Evolutionary conservation across 2,329 filamentous ascomycete species (phyloP), one percentile per base, ranked within the genome.

Genomic region (Knoxdaviesia proteae): DNA sequence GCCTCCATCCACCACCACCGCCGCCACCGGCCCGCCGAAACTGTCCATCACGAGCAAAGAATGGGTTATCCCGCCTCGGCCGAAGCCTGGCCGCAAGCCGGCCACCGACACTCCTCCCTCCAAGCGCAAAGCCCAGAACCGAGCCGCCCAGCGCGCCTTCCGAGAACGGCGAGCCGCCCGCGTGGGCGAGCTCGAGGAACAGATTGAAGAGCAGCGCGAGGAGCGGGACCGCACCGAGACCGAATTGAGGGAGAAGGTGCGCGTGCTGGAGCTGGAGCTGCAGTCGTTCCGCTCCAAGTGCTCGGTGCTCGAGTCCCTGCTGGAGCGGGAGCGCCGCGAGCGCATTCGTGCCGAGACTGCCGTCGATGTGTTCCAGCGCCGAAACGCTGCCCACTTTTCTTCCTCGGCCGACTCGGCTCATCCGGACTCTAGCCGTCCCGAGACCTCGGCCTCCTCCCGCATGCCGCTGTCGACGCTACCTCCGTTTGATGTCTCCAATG

Each of bases 101-200:
- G 84, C 84, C 39, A 92, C 84, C 34, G 87, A 94, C 55, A 92
- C 87, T 42, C 86, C 87, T 9, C 82, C 83, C 2, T 93, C 86
- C 38, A 93, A 93, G 63, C 76, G 90, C 49, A 92, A 94, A 65
- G 82, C 84, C 1, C 90, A 96, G 62, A 96, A 96, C 58, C 74
- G 90, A 46, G 82, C 84, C 39, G 88, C 88, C 3, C 88, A 96
- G 62, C 69, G 88, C 45, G 84, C 82, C 1, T 96, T 96, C 59
- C 73, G 88, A 34, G 86, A 94, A 60, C 71, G 88, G 45, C 74
- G 88, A 48, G 84, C 84, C 2, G 83, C 84, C 30, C 80, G 84
- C 36, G 83, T 94, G 6, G 78, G 80, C 36, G 87, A 80, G 54
- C 61, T 81, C 33, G 75, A 82, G 56, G 73, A 78, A 50, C 71